Evolutionary conservation across 129 eudicot species (phyloP).

Genomic region (Lactuca saligna): DNA sequence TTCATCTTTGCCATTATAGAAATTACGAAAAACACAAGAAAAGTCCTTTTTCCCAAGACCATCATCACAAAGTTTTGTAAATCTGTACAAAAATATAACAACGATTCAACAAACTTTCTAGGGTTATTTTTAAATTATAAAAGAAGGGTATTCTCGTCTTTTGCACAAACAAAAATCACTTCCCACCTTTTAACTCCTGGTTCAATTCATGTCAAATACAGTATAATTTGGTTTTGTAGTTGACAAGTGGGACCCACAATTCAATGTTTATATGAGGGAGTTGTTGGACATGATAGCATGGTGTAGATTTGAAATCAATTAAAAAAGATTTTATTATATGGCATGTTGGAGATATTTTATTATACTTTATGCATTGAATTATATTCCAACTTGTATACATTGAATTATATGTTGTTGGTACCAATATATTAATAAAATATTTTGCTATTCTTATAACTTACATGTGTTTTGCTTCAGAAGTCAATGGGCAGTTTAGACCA

Average conservation of each 20-base stretch:
- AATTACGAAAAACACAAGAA: conserved; percentile 84
- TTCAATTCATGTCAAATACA: too few species aligned
- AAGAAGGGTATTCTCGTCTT: too few species aligned
- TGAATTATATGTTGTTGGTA: too few species aligned
- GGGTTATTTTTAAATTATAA: background rate
- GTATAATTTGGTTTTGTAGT: too few species aligned
- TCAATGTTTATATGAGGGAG: background rate
- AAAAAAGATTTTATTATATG: background rate
- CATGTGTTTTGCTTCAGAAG: conserved; percentile 68
- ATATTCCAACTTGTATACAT: too few species aligned
- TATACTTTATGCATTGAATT: too few species aligned
- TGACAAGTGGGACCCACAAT: too few species aligned
- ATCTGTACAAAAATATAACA: conserved; percentile 39
- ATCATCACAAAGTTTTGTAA: conserved; percentile 58
- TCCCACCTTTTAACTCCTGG: too few species aligned
- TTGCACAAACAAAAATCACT: too few species aligned
- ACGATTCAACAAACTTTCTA: background rate
- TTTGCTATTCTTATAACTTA: conserved; percentile 28
- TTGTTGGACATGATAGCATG: background rate
- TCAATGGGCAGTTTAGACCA: conserved; percentile 54
- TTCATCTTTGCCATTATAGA: conserved; percentile 74
- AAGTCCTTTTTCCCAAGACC: conserved; percentile 76
- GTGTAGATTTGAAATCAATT: background rate
- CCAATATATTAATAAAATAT: background rate
- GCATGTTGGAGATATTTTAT: background rate